Percentiles rank a stretch among this genome's conserved stretches.
Conservation (phyloP, 2,329 filamentous ascomycete species). For the Fonsecaea pedrosoi region DNA sequence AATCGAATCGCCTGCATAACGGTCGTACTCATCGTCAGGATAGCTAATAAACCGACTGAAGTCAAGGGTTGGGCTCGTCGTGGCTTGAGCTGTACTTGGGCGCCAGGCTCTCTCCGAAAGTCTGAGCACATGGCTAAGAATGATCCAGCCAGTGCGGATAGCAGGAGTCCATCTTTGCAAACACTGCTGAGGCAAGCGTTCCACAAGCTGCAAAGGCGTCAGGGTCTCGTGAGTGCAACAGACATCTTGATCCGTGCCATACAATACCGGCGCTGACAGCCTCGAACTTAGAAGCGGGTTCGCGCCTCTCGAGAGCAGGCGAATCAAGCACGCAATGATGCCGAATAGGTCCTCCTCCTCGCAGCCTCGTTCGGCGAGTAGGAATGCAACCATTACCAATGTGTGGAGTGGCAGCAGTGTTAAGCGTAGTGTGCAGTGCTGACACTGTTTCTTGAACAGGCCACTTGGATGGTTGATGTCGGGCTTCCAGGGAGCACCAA, state of each 20-base stretch:
- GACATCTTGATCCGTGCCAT: constrained; percentile 18
- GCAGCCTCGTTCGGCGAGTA: constrained; percentile 44
- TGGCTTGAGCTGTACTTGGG: not conserved
- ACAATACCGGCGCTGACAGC: constrained; percentile 37
- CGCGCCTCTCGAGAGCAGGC: constrained; percentile 43
- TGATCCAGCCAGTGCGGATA: constrained; percentile 39
- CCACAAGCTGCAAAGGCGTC: constrained; percentile 37
- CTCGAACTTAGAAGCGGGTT: constrained; percentile 39
- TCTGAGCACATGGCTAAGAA: constrained; percentile 39
- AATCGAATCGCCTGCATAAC: not conserved
- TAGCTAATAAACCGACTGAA: not conserved
- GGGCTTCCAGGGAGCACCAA: not conserved
- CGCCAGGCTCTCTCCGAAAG: constrained; percentile 21
- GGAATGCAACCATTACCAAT: constrained; percentile 47
- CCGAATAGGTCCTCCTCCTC: constrained; percentile 51
- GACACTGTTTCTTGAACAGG: constrained; percentile 42
- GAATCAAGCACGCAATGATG: constrained; percentile 47
- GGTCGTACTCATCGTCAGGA: not conserved
- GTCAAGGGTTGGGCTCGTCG: no score
- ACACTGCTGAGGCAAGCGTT: constrained; percentile 14
- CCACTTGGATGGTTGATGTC: constrained; percentile 38
- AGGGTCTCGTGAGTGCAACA: constrained; percentile 40
- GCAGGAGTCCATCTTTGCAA: constrained; percentile 28
- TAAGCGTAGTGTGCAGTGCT: constrained; percentile 45
- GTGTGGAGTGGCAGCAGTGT: constrained; percentile 47